phyloP scores from a whole-genome alignment of 192 early-diverging fungal species.

The Coemansia sp. region DNA sequence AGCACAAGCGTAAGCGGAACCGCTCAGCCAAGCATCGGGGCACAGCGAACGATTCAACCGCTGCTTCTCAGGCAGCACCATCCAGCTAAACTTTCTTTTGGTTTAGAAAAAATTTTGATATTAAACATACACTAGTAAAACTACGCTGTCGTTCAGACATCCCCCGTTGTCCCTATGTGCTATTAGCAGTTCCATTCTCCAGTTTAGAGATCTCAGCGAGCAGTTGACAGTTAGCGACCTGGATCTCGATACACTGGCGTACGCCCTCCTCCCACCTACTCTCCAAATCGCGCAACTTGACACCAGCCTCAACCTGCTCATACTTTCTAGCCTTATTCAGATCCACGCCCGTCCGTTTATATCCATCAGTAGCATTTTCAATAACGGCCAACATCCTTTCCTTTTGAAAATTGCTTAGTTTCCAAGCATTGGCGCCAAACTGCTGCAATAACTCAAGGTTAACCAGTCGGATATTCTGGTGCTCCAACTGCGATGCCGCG shows the following conservation, averaged over 20 bases:
- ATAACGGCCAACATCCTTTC: slow-evolving; percentile 28
- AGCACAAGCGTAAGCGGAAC: slow-evolving; percentile 28
- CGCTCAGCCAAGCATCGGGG: slow-evolving; percentile 7
- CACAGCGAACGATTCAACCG: not conserved
- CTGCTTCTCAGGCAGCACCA: not conserved
- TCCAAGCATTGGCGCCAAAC: slow-evolving; percentile 51
- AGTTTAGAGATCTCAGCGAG: slow-evolving; percentile 20
- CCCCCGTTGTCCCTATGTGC: not conserved
- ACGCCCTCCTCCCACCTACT: slow-evolving; percentile 39
- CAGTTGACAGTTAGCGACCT: slow-evolving; percentile 34
- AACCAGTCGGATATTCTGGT: slow-evolving; percentile 37
- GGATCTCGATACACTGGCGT: slow-evolving; percentile 44
- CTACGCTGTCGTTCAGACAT: not conserved
- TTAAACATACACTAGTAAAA: not conserved
- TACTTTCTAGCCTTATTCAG: slow-evolving; percentile 44
- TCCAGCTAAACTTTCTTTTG: not conserved
- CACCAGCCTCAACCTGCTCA: slow-evolving; percentile 38
- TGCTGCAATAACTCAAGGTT: slow-evolving; percentile 50
- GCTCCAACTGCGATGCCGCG: slow-evolving; percentile 50
- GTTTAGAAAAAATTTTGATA: not conserved
- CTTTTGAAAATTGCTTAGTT: slow-evolving; percentile 45
- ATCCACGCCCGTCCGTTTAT: slow-evolving; percentile 22
- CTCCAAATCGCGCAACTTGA: slow-evolving; percentile 31
- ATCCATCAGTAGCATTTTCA: slow-evolving; percentile 18
- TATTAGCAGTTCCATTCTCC: not conserved